A percentile compares a stretch with the other conserved stretches of the same genome.
phyloP scores from a whole-genome alignment of 371 early-diverging fungal genomes.

The Rhizopus microsporus region DNA sequence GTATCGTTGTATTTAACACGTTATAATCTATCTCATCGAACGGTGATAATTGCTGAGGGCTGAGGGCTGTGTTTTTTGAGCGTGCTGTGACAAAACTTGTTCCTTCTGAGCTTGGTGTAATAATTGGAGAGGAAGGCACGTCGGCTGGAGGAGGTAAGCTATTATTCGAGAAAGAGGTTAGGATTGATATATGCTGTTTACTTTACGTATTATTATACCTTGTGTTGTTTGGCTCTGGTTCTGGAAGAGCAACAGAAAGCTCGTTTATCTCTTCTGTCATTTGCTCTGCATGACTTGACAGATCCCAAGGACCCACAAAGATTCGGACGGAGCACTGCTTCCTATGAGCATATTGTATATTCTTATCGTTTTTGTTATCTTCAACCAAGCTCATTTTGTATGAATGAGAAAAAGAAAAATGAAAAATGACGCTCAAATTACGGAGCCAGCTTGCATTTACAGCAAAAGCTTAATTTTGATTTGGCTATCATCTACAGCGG shows the following conservation, averaged over 20 bases:
- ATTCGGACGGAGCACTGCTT: constrained; percentile 27
- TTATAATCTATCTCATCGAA: constrained; percentile 8
- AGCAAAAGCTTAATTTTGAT: too few species aligned
- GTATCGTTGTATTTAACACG: background rate
- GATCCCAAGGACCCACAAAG: constrained; percentile 39
- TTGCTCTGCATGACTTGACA: constrained; percentile 1
- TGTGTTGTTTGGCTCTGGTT: background rate
- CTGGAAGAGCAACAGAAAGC: background rate
- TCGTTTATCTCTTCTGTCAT: constrained; percentile 2
- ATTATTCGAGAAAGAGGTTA: background rate
- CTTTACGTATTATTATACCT: background rate
- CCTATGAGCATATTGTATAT: constrained; percentile 17
- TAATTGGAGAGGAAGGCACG: background rate
- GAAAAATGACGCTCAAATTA: constrained; percentile 7
- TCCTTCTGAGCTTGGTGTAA: constrained; percentile 16
- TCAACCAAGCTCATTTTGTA: constrained; percentile 2
- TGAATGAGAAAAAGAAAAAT: constrained; percentile 1
- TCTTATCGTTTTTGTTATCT: background rate
- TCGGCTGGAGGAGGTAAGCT: background rate
- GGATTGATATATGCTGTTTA: background rate
- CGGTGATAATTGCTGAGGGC: background rate
- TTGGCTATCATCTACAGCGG: too few species aligned
- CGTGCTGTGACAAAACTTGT: constrained; percentile 21
- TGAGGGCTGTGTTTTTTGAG: constrained; percentile 4
- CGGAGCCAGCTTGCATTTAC: background rate